Evolutionary conservation across 768 basidiomycete genomes (phyloP), one percentile per base, ranked within the genome.

Genomic region (Kockovaella imperatae): DNA sequence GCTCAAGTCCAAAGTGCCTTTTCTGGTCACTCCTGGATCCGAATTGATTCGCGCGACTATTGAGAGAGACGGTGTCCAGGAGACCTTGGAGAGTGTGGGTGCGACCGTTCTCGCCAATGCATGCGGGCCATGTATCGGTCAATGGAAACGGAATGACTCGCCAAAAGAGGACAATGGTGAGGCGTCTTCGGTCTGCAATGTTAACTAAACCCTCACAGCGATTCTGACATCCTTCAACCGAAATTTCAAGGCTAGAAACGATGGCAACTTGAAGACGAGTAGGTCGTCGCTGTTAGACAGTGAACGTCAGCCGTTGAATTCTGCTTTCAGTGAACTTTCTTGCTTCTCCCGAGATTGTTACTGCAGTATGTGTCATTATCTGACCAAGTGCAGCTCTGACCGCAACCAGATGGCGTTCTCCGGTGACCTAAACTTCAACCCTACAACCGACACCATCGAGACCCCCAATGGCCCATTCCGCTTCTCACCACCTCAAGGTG

Each of bases 171-270:
- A 93, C 64, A 97, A 97, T 70, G 87, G 87, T 87, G 51, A 45
- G 76, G 70, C 28, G 21, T 25, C 40, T 28, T 25, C 23, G 10
- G 15, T 21, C 34, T 0, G 21, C 17, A 31, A 26, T 14, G 11
- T 25, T 17, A 30, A 17, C 5, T 24, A 31, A 40, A 18, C 2
- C 5, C 31, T 21, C 30, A 29, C 52, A 95, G 89, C 90, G 10
- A 97, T 97, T 57, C 72, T 99, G 49, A 96, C 93, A 0, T 95
- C 89, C 31, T 97, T 97, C 78, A 97, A 99, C 73, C 81, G 93
- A 35, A 85, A 86, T 71, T 86, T 85, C 78, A 90, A 88, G 74
- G 89, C 90, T 2, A 80, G 95, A 57, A 99, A 99, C 68, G 95
- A 99, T 64, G 95, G 91, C 20, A 97, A 97, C 69, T 76, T 78